Percentiles rank a stretch among this genome's conserved stretches.
These are phyloP conservation scores for Lomentospora prolificans DNA, from an alignment of 2,329 filamentous ascomycete genomes.

Conservation along the genomic window DNA sequence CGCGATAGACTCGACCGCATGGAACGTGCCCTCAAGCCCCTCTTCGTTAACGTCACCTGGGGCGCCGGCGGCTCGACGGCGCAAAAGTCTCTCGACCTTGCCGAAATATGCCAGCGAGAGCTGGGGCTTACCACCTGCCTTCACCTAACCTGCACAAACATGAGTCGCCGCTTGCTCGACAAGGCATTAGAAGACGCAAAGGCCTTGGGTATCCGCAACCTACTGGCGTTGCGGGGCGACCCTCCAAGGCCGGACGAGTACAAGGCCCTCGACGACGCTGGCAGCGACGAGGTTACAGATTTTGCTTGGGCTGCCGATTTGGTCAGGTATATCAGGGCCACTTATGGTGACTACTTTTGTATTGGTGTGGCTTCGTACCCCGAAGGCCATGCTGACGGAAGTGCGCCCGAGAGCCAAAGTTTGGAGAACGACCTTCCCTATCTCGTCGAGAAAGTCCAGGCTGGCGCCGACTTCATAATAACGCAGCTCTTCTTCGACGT, in stretches of 20 bases:
- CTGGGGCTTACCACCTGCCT: slow-evolving; percentile 88
- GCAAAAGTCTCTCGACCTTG: slow-evolving; percentile 82
- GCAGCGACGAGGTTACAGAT: slow-evolving; percentile 52
- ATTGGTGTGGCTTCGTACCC: slow-evolving; percentile 91
- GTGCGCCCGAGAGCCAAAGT: slow-evolving; percentile 60
- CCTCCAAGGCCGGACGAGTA: slow-evolving; percentile 87
- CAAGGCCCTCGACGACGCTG: slow-evolving; percentile 41
- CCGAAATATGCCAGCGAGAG: slow-evolving; percentile 89
- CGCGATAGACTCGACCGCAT: slow-evolving; percentile 90
- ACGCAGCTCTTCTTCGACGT: slow-evolving; percentile 95
- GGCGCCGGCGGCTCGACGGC: slow-evolving; percentile 90
- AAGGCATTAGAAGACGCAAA: slow-evolving; percentile 86
- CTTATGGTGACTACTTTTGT: slow-evolving; percentile 91
- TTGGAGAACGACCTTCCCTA: slow-evolving; percentile 77
- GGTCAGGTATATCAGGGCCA: slow-evolving; percentile 76
- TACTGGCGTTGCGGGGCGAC: slow-evolving; percentile 83
- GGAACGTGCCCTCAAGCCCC: slow-evolving; percentile 78
- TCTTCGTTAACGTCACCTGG: slow-evolving; percentile 98
- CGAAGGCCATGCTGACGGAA: slow-evolving; percentile 88
- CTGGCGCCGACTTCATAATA: slow-evolving; percentile 96
- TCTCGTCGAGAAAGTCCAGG: slow-evolving; percentile 79
- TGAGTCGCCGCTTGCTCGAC: slow-evolving; percentile 79
- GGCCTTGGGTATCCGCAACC: slow-evolving; percentile 82
- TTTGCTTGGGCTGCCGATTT: slow-evolving; percentile 86
- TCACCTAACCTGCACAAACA: slow-evolving; percentile 96